A percentile compares a stretch with the other conserved stretches of the same genome.
phyloP scores from a whole-genome alignment of 768 basidiomycete species.

The Hericium alpestre region DNA sequence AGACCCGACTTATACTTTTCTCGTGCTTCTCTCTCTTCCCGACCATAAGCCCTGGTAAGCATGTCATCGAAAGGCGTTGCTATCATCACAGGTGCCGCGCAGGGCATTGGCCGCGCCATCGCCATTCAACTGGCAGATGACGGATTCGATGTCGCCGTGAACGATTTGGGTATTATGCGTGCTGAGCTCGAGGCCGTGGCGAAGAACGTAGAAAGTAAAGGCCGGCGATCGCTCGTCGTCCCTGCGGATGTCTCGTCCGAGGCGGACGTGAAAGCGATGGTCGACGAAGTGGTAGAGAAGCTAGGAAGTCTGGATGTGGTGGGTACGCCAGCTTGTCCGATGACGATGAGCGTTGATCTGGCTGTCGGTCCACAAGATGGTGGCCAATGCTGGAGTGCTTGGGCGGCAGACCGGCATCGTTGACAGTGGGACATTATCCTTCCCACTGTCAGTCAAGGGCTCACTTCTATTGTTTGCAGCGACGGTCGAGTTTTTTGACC shows the following conservation, averaged over 20 bases:
- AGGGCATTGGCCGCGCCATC: slow-evolving; percentile 40
- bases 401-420: too few relatives aligned
- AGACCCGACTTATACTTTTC: background rate
- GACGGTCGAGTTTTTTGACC: slow-evolving; percentile 14
- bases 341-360: background rate
- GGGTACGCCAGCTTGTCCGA: background rate
- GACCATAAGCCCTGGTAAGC: background rate
- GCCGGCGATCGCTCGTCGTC: background rate
- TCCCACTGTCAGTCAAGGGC: too few relatives aligned
- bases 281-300: background rate
- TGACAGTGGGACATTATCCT: too few relatives aligned
- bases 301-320: background rate
- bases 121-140: slow-evolving; percentile 36
- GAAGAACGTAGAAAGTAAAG: background rate
- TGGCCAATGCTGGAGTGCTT: background rate
- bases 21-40: background rate
- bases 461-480: slow-evolving; percentile 1
- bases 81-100: slow-evolving; percentile 33
- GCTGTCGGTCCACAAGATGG: background rate
- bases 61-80: slow-evolving; percentile 18
- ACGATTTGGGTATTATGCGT: slow-evolving; percentile 18
- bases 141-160: slow-evolving; percentile 37
- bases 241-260: background rate
- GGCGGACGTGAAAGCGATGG: background rate
- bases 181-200: background rate